Evolutionary conservation across 352 stramenopile genomes (phyloP), one percentile per base, ranked within the genome.

Genomic region (Blastocystis sp.): DNA sequence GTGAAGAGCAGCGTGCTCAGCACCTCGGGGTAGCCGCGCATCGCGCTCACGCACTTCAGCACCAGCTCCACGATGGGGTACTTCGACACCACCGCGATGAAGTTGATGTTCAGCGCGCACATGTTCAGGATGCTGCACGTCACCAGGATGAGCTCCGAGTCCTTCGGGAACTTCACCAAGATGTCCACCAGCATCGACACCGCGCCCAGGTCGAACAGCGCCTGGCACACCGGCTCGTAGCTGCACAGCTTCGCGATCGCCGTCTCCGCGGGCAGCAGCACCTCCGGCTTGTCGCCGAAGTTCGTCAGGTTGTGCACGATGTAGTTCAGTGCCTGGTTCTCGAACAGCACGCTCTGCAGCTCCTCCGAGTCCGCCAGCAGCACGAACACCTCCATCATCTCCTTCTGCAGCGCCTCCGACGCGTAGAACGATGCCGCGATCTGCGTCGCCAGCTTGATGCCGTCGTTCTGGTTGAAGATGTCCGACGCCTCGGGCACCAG

Each of bases 321-420:
- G 37, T 85, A 85, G 51, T 85, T 85, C 45, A 85, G 74, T 6
- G 60, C 74, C 74, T 85, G 74, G 51, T 85, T 85, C 74, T 85
- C 74, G 60, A 85, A 85, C 50, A 85, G 45, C n/a, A 85, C 33
- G 35, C 50, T 85, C 74, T 85, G 74, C 61, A 85, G 61, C 31
- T 85, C 74, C 74, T 85, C 74, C 26, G 60, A 29, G 29, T 16
- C 55, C 33, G 74, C 45, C 31, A 85, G 51, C 51, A 45, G 12
- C n/a, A 41, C 60, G 51, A 67, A 67, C 33, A 85, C 74, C 74
- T 85, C 74, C 74, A 85, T 85, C 21, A 59, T 59, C 74, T 85
- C 74, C n/a, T 69, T 10, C 51, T 85, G 74, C 55, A 85, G 74
- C 55, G 45, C 45, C 33, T 69, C 24, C 45, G 74, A 85, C 0